phyloP scores from a whole-genome alignment of 768 basidiomycete species.

The Strobilomyces dryophilus region DNA sequence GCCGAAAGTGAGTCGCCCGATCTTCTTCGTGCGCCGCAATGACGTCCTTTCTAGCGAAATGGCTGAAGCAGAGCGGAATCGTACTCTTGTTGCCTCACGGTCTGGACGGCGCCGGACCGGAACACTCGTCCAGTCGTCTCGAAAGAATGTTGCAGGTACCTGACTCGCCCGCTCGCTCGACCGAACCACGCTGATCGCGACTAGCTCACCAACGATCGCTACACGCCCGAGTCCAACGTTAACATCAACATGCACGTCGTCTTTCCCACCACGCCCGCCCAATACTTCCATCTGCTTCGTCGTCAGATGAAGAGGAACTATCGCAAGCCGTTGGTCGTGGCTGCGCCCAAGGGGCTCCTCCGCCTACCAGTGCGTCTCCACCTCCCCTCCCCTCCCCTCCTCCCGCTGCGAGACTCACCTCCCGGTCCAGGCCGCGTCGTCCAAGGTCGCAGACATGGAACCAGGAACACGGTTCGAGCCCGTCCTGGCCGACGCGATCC shows the following conservation, averaged over 20 bases:
- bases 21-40: neutral
- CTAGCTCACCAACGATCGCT: slow-evolving; percentile 76
- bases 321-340: slow-evolving; percentile 81
- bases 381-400: neutral
- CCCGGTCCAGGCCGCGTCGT: slow-evolving; percentile 61
- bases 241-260: slow-evolving; percentile 83
- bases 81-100: slow-evolving; percentile 87
- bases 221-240: slow-evolving; percentile 20
- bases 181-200: neutral
- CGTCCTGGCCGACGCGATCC: slow-evolving; percentile 52
- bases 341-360: slow-evolving; percentile 80
- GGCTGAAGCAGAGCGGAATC: slow-evolving; percentile 88
- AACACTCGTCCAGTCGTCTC: slow-evolving; percentile 85
- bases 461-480: slow-evolving; percentile 61
- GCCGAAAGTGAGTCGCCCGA: slow-evolving; percentile 60
- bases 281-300: slow-evolving; percentile 91
- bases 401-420: neutral
- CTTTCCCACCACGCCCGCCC: slow-evolving; percentile 85
- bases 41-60: slow-evolving; percentile 59
- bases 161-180: no score
- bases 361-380: slow-evolving; percentile 58
- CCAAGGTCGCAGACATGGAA: slow-evolving; percentile 57
- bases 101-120: slow-evolving; percentile 88
- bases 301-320: slow-evolving; percentile 83
- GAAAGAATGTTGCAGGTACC: slow-evolving; percentile 87